These are phyloP conservation scores for Sporothrix luriei DNA, from an alignment of 2,329 filamentous ascomycete species.

Conservation along the genomic window DNA sequence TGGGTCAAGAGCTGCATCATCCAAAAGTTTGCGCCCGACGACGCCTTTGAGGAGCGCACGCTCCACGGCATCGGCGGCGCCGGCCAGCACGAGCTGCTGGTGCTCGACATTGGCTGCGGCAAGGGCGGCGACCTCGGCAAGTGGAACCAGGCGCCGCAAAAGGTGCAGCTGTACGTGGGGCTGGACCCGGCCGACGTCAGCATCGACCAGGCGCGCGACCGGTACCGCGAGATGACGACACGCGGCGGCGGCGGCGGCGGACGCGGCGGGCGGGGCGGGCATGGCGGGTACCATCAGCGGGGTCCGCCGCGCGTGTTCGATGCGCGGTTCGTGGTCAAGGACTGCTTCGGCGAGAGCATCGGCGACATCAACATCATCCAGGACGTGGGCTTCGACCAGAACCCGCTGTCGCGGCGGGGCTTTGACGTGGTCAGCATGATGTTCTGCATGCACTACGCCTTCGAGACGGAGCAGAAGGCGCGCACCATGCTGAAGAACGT, in stretches of 20 bases:
- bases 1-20: constrained; percentile 98
- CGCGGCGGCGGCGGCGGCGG: constrained; percentile 59
- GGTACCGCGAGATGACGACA: constrained; percentile 73
- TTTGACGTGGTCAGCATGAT: constrained; percentile 99
- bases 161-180: constrained; percentile 90
- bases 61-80: constrained; percentile 58
- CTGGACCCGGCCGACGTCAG: constrained; percentile 91
- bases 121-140: constrained; percentile 95
- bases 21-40: constrained; percentile 87
- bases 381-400: constrained; percentile 82
- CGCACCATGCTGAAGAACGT: constrained; percentile 93
- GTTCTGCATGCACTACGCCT: constrained; percentile 99
- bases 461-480: constrained; percentile 87
- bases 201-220: constrained; percentile 84
- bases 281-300: constrained; percentile 53
- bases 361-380: constrained; percentile 78
- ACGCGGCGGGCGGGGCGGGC: constrained; percentile 58
- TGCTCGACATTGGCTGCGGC: constrained; percentile 93
- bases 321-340: constrained; percentile 84
- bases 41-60: constrained; percentile 65
- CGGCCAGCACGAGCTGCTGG: constrained; percentile 66
- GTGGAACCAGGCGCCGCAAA: constrained; percentile 92
- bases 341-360: constrained; percentile 86
- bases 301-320: constrained; percentile 69
- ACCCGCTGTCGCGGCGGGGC: constrained; percentile 72